These are phyloP conservation scores for Cocos nucifera DNA, from an alignment of 176 grass and related monocot species.

Conservation along the genomic window DNA sequence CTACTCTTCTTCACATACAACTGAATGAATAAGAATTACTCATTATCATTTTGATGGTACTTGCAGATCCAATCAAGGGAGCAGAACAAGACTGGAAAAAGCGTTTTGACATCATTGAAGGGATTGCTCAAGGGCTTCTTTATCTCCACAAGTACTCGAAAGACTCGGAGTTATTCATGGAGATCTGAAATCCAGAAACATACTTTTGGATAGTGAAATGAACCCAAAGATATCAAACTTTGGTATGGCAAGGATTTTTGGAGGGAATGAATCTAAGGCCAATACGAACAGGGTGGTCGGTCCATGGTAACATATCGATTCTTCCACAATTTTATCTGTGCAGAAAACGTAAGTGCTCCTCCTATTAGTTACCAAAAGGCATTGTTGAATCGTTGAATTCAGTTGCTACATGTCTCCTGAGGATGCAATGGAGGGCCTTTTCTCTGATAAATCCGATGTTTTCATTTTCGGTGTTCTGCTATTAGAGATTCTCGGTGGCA, in stretches of 20 bases:
- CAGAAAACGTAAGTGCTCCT: no score
- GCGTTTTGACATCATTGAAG: not conserved
- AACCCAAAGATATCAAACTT: conserved; percentile 11
- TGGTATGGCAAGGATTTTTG: not conserved
- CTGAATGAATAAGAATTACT: no score
- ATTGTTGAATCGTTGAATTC: not conserved
- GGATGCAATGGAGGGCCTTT: conserved; percentile 4
- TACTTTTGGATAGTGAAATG: not conserved
- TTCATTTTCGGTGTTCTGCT: conserved; percentile 17
- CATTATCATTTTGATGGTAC: no score
- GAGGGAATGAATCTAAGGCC: not conserved
- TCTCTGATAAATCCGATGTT: conserved; percentile 16
- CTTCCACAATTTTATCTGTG: no score
- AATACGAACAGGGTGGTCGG: conserved; percentile 4
- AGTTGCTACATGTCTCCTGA: conserved; percentile 18
- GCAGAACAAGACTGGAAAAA: not conserved
- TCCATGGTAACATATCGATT: not conserved
- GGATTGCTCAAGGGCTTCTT: not conserved
- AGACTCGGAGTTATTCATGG: conserved; percentile 10
- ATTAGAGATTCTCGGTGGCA: conserved; percentile 5
- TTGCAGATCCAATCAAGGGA: conserved; percentile 2
- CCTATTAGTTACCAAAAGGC: no score
- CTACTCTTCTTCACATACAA: no score
- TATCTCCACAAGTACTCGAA: conserved; percentile 3
- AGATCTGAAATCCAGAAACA: conserved; percentile 5